A percentile compares a stretch with the other conserved stretches of the same genome.
These are phyloP conservation scores for Lepidium africanum DNA, from an alignment of 345 rosid genomes.

Conservation along the genomic window DNA sequence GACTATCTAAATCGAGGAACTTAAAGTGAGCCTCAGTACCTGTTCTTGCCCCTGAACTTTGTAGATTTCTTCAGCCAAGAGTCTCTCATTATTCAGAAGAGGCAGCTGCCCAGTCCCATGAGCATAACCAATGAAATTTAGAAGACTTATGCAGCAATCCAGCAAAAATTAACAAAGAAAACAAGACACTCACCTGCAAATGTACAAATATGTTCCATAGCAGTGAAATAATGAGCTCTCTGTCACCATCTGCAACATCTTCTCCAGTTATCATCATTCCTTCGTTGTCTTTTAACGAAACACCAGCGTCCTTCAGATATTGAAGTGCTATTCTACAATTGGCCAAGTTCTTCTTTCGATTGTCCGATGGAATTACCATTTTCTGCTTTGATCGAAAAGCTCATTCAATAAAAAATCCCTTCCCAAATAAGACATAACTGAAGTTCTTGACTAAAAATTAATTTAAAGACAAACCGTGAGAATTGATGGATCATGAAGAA, in stretches of 20 bases:
- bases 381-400: constrained; percentile 47
- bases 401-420: not conserved
- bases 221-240: constrained; percentile 70
- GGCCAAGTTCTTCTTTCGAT: constrained; percentile 50
- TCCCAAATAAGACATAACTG: not conserved
- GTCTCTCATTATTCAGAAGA: constrained; percentile 49
- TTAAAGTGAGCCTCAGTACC: constrained; percentile 39
- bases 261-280: constrained; percentile 54
- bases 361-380: constrained; percentile 65
- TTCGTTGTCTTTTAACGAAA: constrained; percentile 62
- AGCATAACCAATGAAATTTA: not conserved
- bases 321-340: constrained; percentile 69
- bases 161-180: not conserved
- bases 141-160: not conserved
- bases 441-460: not conserved
- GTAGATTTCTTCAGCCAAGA: constrained; percentile 50
- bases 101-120: constrained; percentile 53
- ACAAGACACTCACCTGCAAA: constrained; percentile 57
- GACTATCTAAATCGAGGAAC: not conserved
- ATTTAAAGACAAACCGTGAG: constrained; percentile 48
- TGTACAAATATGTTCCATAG: constrained; percentile 88
- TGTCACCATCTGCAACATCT: constrained; percentile 74
- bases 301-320: constrained; percentile 57
- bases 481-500: constrained; percentile 73
- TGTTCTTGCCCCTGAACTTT: constrained; percentile 37